These are phyloP conservation scores for Starmerella davenportii DNA, from an alignment of 805 yeast species.

Conservation along the genomic window DNA sequence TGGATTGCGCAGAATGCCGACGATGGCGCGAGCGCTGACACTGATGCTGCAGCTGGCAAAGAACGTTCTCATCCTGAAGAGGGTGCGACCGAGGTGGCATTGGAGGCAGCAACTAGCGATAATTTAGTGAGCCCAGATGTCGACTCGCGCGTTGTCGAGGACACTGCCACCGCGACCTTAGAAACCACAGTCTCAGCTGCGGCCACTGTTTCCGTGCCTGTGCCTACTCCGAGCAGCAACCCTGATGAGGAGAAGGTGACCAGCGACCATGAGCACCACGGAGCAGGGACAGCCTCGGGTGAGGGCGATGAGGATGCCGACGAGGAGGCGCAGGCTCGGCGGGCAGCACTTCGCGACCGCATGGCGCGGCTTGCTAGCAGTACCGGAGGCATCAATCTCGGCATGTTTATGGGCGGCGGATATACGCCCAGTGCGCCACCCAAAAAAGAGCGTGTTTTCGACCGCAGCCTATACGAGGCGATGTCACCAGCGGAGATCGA, in stretches of 20 bases:
- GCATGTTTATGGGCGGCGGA: slow-evolving; percentile 16
- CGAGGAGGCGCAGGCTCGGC: slow-evolving; percentile 37
- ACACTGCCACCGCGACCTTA: background rate
- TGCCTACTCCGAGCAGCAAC: background rate
- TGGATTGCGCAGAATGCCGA: background rate
- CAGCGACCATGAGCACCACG: background rate
- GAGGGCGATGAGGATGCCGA: slow-evolving; percentile 17
- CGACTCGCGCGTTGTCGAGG: background rate
- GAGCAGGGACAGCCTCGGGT: background rate
- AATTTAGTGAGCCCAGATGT: too few species aligned
- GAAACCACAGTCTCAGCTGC: background rate
- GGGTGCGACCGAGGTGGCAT: background rate
- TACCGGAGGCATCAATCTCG: slow-evolving; percentile 54
- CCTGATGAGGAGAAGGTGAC: background rate
- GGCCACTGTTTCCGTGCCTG: background rate
- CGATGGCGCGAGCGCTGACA: too few species aligned
- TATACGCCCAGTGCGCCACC: background rate
- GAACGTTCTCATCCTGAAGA: background rate
- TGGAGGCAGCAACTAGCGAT: too few species aligned
- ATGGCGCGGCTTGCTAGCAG: slow-evolving; percentile 96
- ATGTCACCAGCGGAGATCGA: slow-evolving; percentile 14
- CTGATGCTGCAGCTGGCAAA: too few species aligned
- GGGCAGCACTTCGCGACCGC: slow-evolving; percentile 65
- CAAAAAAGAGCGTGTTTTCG: slow-evolving; percentile 9
- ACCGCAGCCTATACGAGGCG: slow-evolving; percentile 10